These are phyloP conservation scores for Graphilbum fragrans DNA, from an alignment of 2,329 filamentous ascomycete species.

Conservation along the genomic window DNA sequence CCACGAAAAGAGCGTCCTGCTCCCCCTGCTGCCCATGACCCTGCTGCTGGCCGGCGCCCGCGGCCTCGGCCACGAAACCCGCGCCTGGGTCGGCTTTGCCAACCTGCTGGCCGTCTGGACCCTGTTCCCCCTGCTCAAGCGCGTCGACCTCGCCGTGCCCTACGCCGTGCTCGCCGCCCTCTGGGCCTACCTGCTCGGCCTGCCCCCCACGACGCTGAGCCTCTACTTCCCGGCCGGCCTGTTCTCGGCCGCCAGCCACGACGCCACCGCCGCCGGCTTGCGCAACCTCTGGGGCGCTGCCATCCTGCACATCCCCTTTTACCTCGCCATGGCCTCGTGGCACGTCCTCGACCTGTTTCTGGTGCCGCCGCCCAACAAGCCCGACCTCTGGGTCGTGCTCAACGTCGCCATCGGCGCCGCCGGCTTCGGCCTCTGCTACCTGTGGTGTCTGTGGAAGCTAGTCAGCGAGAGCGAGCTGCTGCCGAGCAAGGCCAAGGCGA, in stretches of 20 bases:
- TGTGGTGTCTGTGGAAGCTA: conserved; percentile 76
- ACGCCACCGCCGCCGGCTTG: conserved; percentile 16
- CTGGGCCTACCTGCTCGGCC: conserved; percentile 82
- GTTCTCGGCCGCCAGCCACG: conserved; percentile 5
- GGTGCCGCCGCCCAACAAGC: conserved; percentile 59
- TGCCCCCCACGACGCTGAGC: conserved; percentile 65
- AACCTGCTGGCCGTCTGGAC: conserved; percentile 88
- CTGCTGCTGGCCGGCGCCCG: conserved; percentile 67
- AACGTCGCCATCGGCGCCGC: conserved; percentile 80
- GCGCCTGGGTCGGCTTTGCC: conserved; percentile 92
- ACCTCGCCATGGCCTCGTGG: conserved; percentile 67
- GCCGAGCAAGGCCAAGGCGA: conserved; percentile 8
- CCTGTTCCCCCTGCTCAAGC: conserved; percentile 78
- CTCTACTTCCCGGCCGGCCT: conserved; percentile 43
- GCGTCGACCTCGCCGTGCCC: conserved; percentile 73
- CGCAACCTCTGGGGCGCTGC: conserved; percentile 43
- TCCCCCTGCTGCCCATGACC: conserved; percentile 90
- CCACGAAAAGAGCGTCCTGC: conserved; percentile 91
- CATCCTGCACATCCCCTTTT: conserved; percentile 64
- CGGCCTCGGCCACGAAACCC: conserved; percentile 61
- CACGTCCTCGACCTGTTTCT: conserved; percentile 64
- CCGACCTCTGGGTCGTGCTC: conserved; percentile 86
- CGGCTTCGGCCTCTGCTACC: conserved; percentile 76
- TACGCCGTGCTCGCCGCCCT: conserved; percentile 76
- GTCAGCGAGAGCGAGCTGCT: conserved; percentile 45